Base-by-base conservation (phyloP, 139 green algal genomes). In the Micractinium conductrix region DNA sequence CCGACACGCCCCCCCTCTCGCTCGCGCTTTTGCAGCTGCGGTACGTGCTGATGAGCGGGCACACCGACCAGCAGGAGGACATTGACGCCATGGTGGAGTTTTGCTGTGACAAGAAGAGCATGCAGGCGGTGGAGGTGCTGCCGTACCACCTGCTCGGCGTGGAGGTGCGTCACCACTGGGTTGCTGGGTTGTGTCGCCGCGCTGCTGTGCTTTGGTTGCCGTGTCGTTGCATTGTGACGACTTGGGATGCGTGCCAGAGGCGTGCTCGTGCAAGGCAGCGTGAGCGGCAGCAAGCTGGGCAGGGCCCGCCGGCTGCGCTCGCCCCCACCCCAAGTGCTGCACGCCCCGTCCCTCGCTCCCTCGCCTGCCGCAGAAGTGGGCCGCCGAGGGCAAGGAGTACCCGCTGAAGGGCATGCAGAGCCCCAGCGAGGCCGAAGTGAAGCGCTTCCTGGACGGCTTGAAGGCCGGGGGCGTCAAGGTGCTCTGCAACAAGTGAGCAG, bases 131-230 rank as follows among this genome's bases (percentile, higher is more conserved):
- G 0, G 92, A 95, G 87, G 76, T 95, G 83, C 88, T 95, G 88
- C 93, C 93, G 2, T 95, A 95, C 83, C 93, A 95, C 88, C 48
- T 84, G 67, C 86, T 95, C 37, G 93, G 93, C 22, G 40, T 81
- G n/a, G 33, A 60, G 72, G 72, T 79, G 72, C 35, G 72, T 22
- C 44, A 4, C 16, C 42, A 33, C 40, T 4, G 63, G 1, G 65
- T 26, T n/a, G n/a, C n/a, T n/a, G n/a, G n/a, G n/a, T n/a, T n/a
- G n/a, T n/a, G n/a, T n/a, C n/a, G n/a, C n/a, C n/a, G n/a, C n/a
- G n/a, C 30, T 24, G 65, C 14, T 43, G 33, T 43, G 65, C 33
- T 42, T n/a, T 14, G 33, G 28, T 40, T 6, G 6, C 63, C 12
- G 16, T 40, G 63, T 40, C 7, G 30, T 6, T 21, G 30, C 35